A percentile compares a stretch with the other conserved stretches of the same genome.
These are phyloP conservation scores for Colletotrichum abscissum DNA, from an alignment of 2,329 filamentous ascomycete genomes.

Conservation along the genomic window DNA sequence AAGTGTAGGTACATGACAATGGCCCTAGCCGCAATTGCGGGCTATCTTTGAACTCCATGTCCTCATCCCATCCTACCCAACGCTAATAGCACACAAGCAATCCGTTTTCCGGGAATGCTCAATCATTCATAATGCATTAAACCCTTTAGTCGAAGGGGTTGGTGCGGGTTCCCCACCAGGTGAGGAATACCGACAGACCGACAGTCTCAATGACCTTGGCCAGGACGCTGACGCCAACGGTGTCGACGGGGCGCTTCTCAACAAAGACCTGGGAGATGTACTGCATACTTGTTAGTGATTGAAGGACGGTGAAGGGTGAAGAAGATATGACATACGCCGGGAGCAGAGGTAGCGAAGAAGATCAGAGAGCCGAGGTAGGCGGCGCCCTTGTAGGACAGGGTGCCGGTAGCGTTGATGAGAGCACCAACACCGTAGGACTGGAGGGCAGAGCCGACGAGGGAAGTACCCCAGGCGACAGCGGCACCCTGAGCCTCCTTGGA, in stretches of 20 bases:
- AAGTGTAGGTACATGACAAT: conserved; percentile 30
- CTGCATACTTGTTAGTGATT: conserved; percentile 54
- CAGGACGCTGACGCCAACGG: conserved; percentile 84
- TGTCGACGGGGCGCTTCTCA: conserved; percentile 93
- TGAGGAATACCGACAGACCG: conserved; percentile 90
- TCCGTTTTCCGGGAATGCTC: background rate
- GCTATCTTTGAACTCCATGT: conserved; percentile 34
- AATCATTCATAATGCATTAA: conserved; percentile 16
- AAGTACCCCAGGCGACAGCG: conserved; percentile 90
- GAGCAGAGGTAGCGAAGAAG: conserved; percentile 91
- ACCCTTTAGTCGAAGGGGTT: conserved; percentile 83
- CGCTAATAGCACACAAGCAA: conserved; percentile 31
- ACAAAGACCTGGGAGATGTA: conserved; percentile 87
- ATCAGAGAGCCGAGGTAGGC: conserved; percentile 92
- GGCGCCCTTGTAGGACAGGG: conserved; percentile 95
- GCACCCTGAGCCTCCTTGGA: conserved; percentile 92
- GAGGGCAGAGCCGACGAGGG: conserved; percentile 86
- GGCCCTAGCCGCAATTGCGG: conserved; percentile 4
- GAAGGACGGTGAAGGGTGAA: background rate
- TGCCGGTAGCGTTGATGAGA: conserved; percentile 93
- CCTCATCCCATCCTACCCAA: conserved; percentile 21
- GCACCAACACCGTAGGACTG: conserved; percentile 92
- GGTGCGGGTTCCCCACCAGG: conserved; percentile 97
- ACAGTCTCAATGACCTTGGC: conserved; percentile 93
- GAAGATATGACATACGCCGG: conserved; percentile 67